Conservation (phyloP, 441 rosid genomes). For the Flueggea neowawraea region DNA sequence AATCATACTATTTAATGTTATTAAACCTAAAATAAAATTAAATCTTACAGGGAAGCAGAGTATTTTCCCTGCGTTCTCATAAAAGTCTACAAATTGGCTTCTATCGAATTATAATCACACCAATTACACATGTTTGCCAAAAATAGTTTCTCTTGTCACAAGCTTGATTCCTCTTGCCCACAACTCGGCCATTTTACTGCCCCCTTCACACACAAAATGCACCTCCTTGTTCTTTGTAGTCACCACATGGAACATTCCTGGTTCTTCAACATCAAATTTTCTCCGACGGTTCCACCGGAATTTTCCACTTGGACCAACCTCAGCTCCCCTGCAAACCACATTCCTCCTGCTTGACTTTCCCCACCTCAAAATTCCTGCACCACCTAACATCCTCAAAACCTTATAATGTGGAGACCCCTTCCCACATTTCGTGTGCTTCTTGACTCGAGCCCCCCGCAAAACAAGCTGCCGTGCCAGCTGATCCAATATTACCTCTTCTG, state of each 20-base stretch:
- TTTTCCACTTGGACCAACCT: conserved; percentile 51
- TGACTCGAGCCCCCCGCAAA: conserved; percentile 38
- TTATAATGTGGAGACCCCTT: conserved; percentile 73
- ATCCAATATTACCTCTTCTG: conserved; percentile 53
- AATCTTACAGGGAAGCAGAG: no score
- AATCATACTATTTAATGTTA: no score
- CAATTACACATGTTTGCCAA: conserved; percentile 15
- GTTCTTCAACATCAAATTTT: conserved; percentile 38
- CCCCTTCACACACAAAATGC: conserved; percentile 82
- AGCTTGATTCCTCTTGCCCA: conserved; percentile 94
- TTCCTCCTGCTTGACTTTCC: conserved; percentile 68
- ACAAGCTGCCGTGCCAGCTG: conserved; percentile 70
- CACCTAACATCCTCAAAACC: conserved; percentile 44
- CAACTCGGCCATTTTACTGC: conserved; percentile 65
- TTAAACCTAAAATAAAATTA: no score
- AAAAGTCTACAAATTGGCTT: no score
- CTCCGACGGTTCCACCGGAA: conserved; percentile 48
- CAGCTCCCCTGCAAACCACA: conserved; percentile 61
- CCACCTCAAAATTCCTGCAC: conserved; percentile 64
- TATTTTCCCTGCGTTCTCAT: neutral
- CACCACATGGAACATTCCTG: conserved; percentile 71
- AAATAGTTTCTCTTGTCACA: conserved; percentile 54
- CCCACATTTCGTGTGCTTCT: conserved; percentile 87
- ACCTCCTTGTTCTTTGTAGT: conserved; percentile 68
- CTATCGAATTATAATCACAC: no score